These are phyloP conservation scores for Tetrahymena elliotti DNA, from an alignment of 73 alveolate species.

Conservation along the genomic window DNA sequence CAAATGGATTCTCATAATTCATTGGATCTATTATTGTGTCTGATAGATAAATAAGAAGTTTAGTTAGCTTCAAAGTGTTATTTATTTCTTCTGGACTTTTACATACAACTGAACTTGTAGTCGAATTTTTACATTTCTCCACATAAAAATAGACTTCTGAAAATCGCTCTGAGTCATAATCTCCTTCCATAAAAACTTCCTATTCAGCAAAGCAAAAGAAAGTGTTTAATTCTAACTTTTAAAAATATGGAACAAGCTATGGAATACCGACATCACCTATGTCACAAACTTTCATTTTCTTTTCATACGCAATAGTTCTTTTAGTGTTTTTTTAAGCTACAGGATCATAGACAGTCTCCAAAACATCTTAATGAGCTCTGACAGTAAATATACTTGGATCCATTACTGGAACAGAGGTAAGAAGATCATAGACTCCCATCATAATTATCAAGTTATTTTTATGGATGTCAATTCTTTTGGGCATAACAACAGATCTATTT, in stretches of 20 bases:
- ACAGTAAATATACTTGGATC: neutral
- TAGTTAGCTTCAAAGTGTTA: neutral
- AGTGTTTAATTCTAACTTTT: neutral
- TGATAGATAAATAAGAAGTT: neutral
- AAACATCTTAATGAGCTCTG: neutral
- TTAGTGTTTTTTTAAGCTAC: neutral
- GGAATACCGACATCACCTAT: neutral
- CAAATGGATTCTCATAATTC: neutral
- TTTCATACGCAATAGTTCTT: neutral
- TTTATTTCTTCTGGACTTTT: neutral
- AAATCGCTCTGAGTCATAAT: neutral
- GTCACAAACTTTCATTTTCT: neutral
- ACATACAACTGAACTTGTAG: neutral
- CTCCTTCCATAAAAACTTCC: neutral
- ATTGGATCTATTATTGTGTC: neutral
- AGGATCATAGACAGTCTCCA: neutral
- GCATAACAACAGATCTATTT: neutral
- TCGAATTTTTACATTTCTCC: neutral
- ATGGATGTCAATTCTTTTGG: neutral
- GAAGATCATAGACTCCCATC: neutral
- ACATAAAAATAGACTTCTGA: neutral
- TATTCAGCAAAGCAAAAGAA: neutral
- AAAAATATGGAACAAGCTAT: neutral
- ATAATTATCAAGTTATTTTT: neutral
- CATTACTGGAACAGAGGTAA: neutral